These are phyloP conservation scores for Trebouxia sp. DNA, from an alignment of 139 green algal species.

Conservation along the genomic window DNA sequence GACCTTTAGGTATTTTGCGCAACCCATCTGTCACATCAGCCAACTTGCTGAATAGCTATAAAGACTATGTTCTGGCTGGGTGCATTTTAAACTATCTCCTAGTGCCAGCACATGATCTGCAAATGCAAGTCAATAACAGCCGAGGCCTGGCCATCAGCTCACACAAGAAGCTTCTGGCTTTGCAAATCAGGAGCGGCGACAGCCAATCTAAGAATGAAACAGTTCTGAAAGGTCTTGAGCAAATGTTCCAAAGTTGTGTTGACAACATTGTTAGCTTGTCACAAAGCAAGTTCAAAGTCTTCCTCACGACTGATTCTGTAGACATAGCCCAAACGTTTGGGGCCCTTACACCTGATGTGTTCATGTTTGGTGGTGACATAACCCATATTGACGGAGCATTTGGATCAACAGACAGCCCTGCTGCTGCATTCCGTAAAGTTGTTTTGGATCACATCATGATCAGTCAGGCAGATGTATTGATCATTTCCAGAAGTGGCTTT, in stretches of 20 bases:
- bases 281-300: neutral
- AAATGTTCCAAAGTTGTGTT: neutral
- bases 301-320: neutral
- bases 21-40: neutral
- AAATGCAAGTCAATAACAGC: neutral
- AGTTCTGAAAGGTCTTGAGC: neutral
- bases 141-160: neutral
- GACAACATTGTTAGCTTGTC: neutral
- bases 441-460: neutral
- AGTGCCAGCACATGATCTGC: neutral
- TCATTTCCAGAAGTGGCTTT: constrained; percentile 3
- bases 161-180: neutral
- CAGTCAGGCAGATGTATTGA: neutral
- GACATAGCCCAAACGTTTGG: neutral
- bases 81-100: neutral
- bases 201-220: neutral
- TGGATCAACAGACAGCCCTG: neutral
- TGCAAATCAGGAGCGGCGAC: neutral
- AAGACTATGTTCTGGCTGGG: neutral
- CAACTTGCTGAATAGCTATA: neutral
- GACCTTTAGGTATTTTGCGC: constrained; percentile 23
- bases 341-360: neutral
- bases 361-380: neutral
- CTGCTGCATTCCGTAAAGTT: neutral
- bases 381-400: neutral